These are phyloP conservation scores for Suhomyces wounanorum DNA, from an alignment of 1,139 yeast species.

Conservation along the genomic window DNA sequence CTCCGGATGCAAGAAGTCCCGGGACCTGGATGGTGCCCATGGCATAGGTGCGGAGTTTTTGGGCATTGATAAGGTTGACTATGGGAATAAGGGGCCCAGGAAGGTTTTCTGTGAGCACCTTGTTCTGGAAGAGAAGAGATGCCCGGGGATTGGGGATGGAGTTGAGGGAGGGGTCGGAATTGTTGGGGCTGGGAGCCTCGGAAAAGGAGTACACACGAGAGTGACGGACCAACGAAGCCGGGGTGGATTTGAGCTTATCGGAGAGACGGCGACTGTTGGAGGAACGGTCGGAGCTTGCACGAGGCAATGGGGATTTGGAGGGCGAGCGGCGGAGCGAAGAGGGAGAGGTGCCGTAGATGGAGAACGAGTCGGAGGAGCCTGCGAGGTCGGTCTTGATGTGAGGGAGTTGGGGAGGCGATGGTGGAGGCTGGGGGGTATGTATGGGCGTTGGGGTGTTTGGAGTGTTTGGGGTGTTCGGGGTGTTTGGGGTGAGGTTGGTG, in stretches of 20 bases:
- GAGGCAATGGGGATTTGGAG: constrained; percentile 13
- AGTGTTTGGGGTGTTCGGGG: constrained; percentile 2
- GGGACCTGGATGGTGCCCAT: constrained; percentile 34
- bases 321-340: constrained; percentile 8
- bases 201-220: constrained; percentile 34
- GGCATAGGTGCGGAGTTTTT: constrained; percentile 41
- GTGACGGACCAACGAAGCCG: constrained; percentile 43
- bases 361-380: constrained; percentile 5
- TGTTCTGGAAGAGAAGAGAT: constrained; percentile 21
- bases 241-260: constrained; percentile 37
- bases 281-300: constrained; percentile 13
- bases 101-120: constrained; percentile 28
- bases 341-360: constrained; percentile 7
- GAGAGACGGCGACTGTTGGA: constrained; percentile 18
- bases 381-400: constrained; percentile 5
- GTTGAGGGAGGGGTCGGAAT: constrained; percentile 12
- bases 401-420: constrained; percentile 4
- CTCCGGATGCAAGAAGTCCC: constrained; percentile 19
- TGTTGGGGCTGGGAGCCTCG: constrained; percentile 13
- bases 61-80: constrained; percentile 45
- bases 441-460: constrained; percentile 1
- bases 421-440: not conserved
- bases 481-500: not conserved
- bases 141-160: constrained; percentile 7
- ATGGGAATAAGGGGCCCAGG: constrained; percentile 45